phyloP scores from a whole-genome alignment of 1,284 basidiomycete species.

The Rhodotorula sp. region DNA sequence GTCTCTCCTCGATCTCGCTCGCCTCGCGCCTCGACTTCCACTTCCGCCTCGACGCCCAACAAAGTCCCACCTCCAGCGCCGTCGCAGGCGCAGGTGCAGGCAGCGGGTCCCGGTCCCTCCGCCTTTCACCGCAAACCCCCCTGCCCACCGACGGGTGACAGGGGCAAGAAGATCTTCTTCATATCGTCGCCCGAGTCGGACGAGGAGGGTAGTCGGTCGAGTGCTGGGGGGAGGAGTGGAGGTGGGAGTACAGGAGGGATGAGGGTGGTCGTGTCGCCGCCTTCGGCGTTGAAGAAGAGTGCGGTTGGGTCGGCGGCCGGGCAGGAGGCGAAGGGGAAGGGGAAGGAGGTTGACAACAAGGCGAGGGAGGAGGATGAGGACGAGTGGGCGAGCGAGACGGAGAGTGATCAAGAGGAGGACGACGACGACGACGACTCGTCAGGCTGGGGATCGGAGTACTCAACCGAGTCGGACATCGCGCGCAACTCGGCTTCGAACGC shows the following conservation, averaged over 20 bases:
- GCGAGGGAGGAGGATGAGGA: constrained; percentile 10
- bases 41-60: neutral
- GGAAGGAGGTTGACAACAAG: neutral
- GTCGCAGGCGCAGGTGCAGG: neutral
- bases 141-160: neutral
- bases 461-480: constrained; percentile 42
- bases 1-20: neutral
- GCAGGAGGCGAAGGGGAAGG: constrained; percentile 11
- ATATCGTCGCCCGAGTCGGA: constrained; percentile 41
- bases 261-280: constrained; percentile 17
- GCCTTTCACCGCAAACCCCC: neutral
- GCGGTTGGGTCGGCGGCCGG: neutral
- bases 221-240: too few relatives aligned
- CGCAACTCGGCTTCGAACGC: constrained; percentile 14
- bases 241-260: neutral
- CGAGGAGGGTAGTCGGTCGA: constrained; percentile 22
- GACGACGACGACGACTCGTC: constrained; percentile 31
- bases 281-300: constrained; percentile 2
- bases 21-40: too few relatives aligned
- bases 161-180: constrained; percentile 44
- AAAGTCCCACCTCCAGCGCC: constrained; percentile 1
- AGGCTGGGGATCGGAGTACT: constrained; percentile 38
- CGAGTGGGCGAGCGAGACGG: neutral
- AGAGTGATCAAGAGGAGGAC: constrained; percentile 18
- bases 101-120: neutral